Conservation (phyloP, 2,329 filamentous ascomycete species). For the Remersonia thermophila region DNA sequence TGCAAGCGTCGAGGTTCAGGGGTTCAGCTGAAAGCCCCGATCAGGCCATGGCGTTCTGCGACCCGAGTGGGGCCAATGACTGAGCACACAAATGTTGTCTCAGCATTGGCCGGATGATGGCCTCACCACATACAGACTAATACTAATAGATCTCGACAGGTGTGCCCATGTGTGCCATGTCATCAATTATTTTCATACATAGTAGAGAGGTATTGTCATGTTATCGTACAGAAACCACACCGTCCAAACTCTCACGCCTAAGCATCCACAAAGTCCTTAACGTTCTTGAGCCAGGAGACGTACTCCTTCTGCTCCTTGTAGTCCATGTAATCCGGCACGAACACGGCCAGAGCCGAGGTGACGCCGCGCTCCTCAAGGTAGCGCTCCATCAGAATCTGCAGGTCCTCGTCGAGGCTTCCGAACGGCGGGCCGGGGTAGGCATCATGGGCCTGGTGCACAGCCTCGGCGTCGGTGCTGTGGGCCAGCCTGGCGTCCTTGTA, state of each 20-base stretch:
- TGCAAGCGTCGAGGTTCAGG: not conserved
- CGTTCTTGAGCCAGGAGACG: slow-evolving; percentile 72
- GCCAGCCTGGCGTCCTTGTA: slow-evolving; percentile 69
- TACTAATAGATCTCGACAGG: not conserved
- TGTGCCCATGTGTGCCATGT: no score
- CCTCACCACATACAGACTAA: no score
- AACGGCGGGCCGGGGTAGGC: slow-evolving; percentile 88
- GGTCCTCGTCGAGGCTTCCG: slow-evolving; percentile 86
- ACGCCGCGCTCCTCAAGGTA: slow-evolving; percentile 93
- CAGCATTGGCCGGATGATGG: not conserved
- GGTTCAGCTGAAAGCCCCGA: slow-evolving; percentile 3
- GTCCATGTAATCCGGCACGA: slow-evolving; percentile 93
- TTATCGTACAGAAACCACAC: not conserved
- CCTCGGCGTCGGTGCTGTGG: slow-evolving; percentile 61
- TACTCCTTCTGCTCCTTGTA: slow-evolving; percentile 99
- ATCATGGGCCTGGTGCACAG: slow-evolving; percentile 61
- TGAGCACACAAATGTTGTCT: not conserved
- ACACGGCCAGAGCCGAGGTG: slow-evolving; percentile 72
- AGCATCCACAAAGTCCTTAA: slow-evolving; percentile 75
- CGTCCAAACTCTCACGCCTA: slow-evolving; percentile 25
- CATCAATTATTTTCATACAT: no score
- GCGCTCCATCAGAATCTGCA: slow-evolving; percentile 82
- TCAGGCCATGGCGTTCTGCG: slow-evolving; percentile 1
- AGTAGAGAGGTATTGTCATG: no score
- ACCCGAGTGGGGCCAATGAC: not conserved